These are phyloP conservation scores for Chaetomium strumarium DNA, from an alignment of 2,329 filamentous ascomycete species.

Conservation along the genomic window DNA sequence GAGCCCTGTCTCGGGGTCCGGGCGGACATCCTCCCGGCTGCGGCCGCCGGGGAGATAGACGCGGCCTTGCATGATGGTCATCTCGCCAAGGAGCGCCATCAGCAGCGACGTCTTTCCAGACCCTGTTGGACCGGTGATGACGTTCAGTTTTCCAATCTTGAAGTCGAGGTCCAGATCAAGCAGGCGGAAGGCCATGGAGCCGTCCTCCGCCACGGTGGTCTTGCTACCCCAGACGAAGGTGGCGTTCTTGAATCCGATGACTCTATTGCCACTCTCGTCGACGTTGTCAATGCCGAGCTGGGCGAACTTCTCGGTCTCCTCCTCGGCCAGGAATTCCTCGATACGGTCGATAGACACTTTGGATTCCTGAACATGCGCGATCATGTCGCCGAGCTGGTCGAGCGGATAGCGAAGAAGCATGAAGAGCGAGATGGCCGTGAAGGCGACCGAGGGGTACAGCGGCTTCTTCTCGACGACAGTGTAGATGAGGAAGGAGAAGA, in stretches of 20 bases:
- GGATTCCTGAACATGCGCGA: conserved; percentile 94
- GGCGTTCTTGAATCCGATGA: conserved; percentile 79
- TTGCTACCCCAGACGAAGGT: conserved; percentile 85
- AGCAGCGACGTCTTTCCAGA: conserved; percentile 93
- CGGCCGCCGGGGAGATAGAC: conserved; percentile 81
- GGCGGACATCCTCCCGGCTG: conserved; percentile 76
- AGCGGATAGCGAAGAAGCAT: conserved; percentile 87
- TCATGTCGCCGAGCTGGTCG: conserved; percentile 96
- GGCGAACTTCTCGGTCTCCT: conserved; percentile 91
- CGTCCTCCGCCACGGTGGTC: conserved; percentile 54
- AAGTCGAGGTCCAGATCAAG: conserved; percentile 82
- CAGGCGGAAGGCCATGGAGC: conserved; percentile 71
- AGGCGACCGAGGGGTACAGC: conserved; percentile 85
- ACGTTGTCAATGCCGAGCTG: conserved; percentile 69
- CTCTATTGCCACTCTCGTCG: conserved; percentile 61
- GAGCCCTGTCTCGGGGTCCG: conserved; percentile 76
- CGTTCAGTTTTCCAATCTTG: conserved; percentile 77
- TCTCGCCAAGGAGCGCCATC: conserved; percentile 94
- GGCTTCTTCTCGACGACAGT: conserved; percentile 85
- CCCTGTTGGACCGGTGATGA: conserved; percentile 88
- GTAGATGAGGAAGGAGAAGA: conserved; percentile 92
- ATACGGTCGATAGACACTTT: conserved; percentile 97
- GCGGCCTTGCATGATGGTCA: conserved; percentile 75
- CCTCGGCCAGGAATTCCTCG: conserved; percentile 86
- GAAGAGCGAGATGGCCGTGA: conserved; percentile 93